phyloP scores from a whole-genome alignment of 768 basidiomycete species.

The Aureoboletus auriporus region DNA sequence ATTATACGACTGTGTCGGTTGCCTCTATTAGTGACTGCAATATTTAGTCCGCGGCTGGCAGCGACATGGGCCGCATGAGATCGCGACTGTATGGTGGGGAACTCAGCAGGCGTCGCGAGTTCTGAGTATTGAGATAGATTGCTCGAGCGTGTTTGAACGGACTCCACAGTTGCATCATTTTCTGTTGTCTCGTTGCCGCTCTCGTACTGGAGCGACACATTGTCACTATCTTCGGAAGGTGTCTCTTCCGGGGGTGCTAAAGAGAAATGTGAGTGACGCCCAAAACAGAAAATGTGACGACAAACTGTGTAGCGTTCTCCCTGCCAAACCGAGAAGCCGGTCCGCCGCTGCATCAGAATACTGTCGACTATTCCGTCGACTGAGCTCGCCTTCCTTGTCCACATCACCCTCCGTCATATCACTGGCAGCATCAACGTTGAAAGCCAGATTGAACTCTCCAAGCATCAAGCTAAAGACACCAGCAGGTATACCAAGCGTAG shows the following conservation, averaged over 20 bases:
- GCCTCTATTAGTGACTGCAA: slow-evolving; percentile 52
- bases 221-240: slow-evolving; percentile 68
- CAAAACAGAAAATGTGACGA: slow-evolving; percentile 5
- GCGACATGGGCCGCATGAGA: slow-evolving; percentile 60
- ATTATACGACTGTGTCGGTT: slow-evolving; percentile 63
- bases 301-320: slow-evolving; percentile 63
- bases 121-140: slow-evolving; percentile 27
- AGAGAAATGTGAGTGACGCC: slow-evolving; percentile 7
- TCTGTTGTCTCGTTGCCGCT: slow-evolving; percentile 73
- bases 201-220: slow-evolving; percentile 63
- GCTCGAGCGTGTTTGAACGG: slow-evolving; percentile 38
- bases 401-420: slow-evolving; percentile 16
- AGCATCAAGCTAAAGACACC: slow-evolving; percentile 95
- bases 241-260: slow-evolving; percentile 52
- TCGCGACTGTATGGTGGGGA: slow-evolving; percentile 32
- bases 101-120: slow-evolving; percentile 18
- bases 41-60: slow-evolving; percentile 67
- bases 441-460: slow-evolving; percentile 88
- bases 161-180: slow-evolving; percentile 47
- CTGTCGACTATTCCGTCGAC: slow-evolving; percentile 77
- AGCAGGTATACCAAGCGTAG: slow-evolving; percentile 96
- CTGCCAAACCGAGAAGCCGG: slow-evolving; percentile 71
- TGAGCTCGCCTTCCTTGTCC: slow-evolving; percentile 36
- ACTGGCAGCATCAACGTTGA: slow-evolving; percentile 64
- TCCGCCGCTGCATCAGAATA: slow-evolving; percentile 84